Percentiles rank a stretch among this genome's conserved stretches.
Conservation (phyloP, 1,284 basidiomycete species). For the Ustilago nuda region DNA sequence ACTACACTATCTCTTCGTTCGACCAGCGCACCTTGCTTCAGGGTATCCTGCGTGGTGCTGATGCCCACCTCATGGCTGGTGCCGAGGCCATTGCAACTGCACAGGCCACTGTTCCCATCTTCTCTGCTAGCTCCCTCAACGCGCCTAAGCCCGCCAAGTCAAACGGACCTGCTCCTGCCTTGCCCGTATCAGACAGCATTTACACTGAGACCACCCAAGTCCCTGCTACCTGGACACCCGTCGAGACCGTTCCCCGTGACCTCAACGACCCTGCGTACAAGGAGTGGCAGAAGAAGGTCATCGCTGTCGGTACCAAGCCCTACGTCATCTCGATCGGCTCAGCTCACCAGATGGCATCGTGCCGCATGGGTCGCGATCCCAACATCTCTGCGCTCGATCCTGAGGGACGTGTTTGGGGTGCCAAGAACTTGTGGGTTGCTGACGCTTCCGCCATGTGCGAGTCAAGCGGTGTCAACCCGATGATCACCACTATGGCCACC, state of each 20-base stretch:
- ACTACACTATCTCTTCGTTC: constrained; percentile 70
- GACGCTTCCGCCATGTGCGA: constrained; percentile 71
- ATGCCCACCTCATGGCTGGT: constrained; percentile 70
- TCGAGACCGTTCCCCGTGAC: constrained; percentile 55
- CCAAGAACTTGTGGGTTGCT: constrained; percentile 71
- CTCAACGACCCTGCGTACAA: constrained; percentile 58
- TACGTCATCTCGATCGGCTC: constrained; percentile 56
- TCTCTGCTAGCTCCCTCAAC: constrained; percentile 19
- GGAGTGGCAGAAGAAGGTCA: constrained; percentile 65
- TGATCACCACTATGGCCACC: constrained; percentile 70
- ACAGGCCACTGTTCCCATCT: constrained; percentile 64
- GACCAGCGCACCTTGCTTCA: constrained; percentile 69
- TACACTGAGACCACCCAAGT: constrained; percentile 60
- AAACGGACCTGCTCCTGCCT: constrained; percentile 13
- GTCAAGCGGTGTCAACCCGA: constrained; percentile 72
- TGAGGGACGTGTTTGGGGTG: constrained; percentile 71
- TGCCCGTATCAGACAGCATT: constrained; percentile 26
- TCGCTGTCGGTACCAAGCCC: constrained; percentile 49
- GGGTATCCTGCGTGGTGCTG: constrained; percentile 69
- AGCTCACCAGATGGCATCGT: constrained; percentile 71
- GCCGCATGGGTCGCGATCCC: constrained; percentile 69
- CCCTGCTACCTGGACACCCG: constrained; percentile 55
- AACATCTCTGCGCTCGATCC: constrained; percentile 69
- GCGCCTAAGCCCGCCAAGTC: constrained; percentile 13
- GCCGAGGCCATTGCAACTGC: constrained; percentile 70